phyloP scores from a whole-genome alignment of 148 eudicot species.

The Rhododendron williamsianum region DNA sequence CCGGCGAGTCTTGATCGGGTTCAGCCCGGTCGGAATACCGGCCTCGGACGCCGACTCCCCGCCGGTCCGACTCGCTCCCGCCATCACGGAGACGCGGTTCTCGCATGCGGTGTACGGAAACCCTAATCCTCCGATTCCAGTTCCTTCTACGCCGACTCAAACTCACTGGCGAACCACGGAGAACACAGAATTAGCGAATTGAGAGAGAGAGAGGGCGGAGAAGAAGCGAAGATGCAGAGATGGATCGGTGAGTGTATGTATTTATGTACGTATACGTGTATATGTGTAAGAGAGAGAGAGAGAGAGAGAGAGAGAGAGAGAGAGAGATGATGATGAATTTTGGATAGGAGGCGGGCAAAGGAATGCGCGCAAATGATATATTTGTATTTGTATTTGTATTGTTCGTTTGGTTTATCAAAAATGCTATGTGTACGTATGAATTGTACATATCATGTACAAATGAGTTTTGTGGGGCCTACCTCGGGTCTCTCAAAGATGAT shows the following conservation, averaged over 20 bases:
- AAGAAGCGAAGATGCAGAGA: neutral
- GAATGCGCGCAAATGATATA: neutral
- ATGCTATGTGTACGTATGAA: no score
- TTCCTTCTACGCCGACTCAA: neutral
- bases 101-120: constrained; percentile 1
- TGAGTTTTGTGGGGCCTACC: no score
- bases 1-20: constrained; percentile 58
- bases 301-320: no score
- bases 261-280: neutral
- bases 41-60: constrained; percentile 30
- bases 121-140: neutral
- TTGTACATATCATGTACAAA: no score
- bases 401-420: neutral
- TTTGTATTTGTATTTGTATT: no score
- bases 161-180: neutral
- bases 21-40: constrained; percentile 53
- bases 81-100: constrained; percentile 14
- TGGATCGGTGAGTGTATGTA: neutral
- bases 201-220: neutral
- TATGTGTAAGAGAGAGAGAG: no score
- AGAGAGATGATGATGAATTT: neutral
- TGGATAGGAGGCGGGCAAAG: neutral
- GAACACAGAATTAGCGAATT: neutral
- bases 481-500: no score
- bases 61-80: constrained; percentile 26